Base-by-base conservation (phyloP, 129 eudicot species). In the Scalesia atractyloides region DNA sequence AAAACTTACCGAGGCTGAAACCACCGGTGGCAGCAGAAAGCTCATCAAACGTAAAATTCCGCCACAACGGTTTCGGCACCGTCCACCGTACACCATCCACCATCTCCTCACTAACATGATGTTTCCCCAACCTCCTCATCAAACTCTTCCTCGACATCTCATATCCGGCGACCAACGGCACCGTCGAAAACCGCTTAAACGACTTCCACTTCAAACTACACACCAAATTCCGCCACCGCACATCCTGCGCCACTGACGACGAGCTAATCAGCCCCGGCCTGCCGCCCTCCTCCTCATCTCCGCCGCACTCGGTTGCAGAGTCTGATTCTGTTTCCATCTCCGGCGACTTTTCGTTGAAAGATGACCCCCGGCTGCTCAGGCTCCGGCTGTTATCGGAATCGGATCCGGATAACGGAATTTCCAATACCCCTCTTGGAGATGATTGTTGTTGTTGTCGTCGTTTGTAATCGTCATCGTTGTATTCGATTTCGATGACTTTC, bases 11-110 rank as follows among this genome's bases (percentile, higher is more conserved):
- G 30, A 91, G 70, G 66, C 83, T 79, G 63, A 90, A 94, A 66
- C 73, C 34, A 69, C 86, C 82, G 2, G 99, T 94, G 26, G 99
- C 99, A 57, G 78, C 81, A 20, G 76, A 77, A 46, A 94, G 89
- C 69, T 94, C 98, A 1, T 79, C 80, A 34, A 75, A 76, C 22
- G 69, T 80, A 62, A 90, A 94, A 73, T 90, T 94, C 81, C 97
- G 87, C 98, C 97, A 94, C 46, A 91, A 86, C 19, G 96, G 98
- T 72, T 94, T 94, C 2, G 89, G 82, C 61, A 76, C 77, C 16
- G 74, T 77, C 48, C 80, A 71, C 69, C 78, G 78, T 0, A 79
- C 82, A 52, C 76, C 79, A 30, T 75, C 85, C 50, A 69, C 61
- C 41, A 70, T 48, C 61, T 63, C 89, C 16, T 84, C 91, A 0